A percentile compares a stretch with the other conserved stretches of the same genome.
phyloP scores from a whole-genome alignment of 23 red algal genomes.

The Chondrus crispus region DNA sequence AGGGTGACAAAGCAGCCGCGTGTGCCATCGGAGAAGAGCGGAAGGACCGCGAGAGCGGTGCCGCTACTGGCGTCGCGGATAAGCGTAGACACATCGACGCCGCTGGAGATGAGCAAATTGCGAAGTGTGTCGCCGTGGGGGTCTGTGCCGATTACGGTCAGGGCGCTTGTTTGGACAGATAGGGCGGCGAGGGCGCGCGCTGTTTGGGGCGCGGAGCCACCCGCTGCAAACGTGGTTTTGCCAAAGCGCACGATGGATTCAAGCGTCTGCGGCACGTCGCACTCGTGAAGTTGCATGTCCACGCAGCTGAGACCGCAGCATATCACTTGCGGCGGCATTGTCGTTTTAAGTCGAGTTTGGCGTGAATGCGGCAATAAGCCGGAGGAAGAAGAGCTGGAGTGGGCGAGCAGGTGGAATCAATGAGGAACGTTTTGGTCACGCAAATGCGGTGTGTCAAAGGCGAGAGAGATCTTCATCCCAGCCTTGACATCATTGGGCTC shows the following conservation, averaged over 20 bases:
- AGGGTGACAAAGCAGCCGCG: constrained; percentile 87
- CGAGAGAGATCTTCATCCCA: too few relatives aligned
- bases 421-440: too few relatives aligned
- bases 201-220: constrained; percentile 79
- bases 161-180: neutral
- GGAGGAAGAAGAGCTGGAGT: too few relatives aligned
- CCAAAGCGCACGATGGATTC: constrained; percentile 73
- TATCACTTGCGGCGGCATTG: constrained; percentile 44
- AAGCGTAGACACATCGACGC: constrained; percentile 40
- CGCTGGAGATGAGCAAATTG: constrained; percentile 5
- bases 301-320: constrained; percentile 78
- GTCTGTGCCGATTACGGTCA: constrained; percentile 58
- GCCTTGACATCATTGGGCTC: too few relatives aligned
- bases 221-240: constrained; percentile 55
- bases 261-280: constrained; percentile 40
- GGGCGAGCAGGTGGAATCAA: too few relatives aligned
- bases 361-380: too few relatives aligned
- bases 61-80: neutral
- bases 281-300: constrained; percentile 69
- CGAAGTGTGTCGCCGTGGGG: constrained; percentile 44
- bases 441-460: too few relatives aligned
- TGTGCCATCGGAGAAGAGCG: constrained; percentile 67
- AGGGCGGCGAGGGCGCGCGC: constrained; percentile 38
- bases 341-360: too few relatives aligned
- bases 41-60: constrained; percentile 78